phyloP scores from a whole-genome alignment of 805 yeast species.

The Sugiyamaella americana region DNA sequence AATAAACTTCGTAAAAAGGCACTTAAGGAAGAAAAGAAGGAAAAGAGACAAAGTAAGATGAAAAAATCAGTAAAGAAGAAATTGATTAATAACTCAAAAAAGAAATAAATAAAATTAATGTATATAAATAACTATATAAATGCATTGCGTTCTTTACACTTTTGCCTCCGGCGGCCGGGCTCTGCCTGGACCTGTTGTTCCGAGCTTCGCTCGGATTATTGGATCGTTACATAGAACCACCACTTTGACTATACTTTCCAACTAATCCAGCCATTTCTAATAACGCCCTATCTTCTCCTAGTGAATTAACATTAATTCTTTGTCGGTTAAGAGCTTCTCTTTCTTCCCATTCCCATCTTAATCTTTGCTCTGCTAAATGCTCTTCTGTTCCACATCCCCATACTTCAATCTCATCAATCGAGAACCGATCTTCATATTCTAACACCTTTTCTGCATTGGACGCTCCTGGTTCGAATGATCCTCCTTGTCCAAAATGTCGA shows the following conservation, averaged over 20 bases:
- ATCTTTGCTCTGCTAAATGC: slow-evolving; percentile 69
- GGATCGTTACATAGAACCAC: slow-evolving; percentile 40
- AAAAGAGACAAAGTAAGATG: slow-evolving; percentile 74
- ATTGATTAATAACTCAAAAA: slow-evolving; percentile 49
- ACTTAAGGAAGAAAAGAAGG: slow-evolving; percentile 71
- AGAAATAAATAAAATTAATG: slow-evolving; percentile 7
- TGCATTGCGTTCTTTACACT: too few relatives aligned
- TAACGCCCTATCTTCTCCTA: slow-evolving; percentile 72
- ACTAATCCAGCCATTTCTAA: slow-evolving; percentile 74
- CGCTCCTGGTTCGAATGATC: slow-evolving; percentile 39
- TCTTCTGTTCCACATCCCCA: slow-evolving; percentile 86
- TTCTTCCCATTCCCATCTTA: slow-evolving; percentile 88
- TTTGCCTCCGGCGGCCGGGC: too few relatives aligned
- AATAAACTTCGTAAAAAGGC: slow-evolving; percentile 70
- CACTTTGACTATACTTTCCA: slow-evolving; percentile 40
- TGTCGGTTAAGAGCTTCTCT: slow-evolving; percentile 76
- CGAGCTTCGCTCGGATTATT: too few relatives aligned
- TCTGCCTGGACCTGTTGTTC: too few relatives aligned
- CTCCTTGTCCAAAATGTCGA: slow-evolving; percentile 58
- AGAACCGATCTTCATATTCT: slow-evolving; percentile 63
- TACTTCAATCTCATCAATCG: slow-evolving; percentile 73
- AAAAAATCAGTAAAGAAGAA: slow-evolving; percentile 79
- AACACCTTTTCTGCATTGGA: slow-evolving; percentile 24
- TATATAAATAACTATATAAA: slow-evolving; percentile 1
- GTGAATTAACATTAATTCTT: slow-evolving; percentile 56